Evolutionary conservation across 2,329 filamentous ascomycete species (phyloP).

Genomic region (Sporothrix pseudoabietina): DNA sequence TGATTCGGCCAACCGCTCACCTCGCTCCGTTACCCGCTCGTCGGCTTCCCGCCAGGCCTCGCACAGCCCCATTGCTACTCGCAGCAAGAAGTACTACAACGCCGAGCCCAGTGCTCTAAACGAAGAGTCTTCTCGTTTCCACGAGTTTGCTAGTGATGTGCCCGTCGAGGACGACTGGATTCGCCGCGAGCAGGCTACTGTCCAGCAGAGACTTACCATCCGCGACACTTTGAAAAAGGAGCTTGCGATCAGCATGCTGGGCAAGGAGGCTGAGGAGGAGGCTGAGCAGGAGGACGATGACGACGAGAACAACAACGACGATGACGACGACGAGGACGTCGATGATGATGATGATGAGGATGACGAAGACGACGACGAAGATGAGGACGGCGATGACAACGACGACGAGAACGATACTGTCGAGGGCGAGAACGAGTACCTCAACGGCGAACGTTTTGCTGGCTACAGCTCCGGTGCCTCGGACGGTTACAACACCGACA

Average conservation of each 20-base stretch:
- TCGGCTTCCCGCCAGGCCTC: conserved; percentile 44
- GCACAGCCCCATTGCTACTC: conserved; percentile 44
- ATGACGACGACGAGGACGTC: conserved; percentile 53
- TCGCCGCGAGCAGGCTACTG: conserved; percentile 63
- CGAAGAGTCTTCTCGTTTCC: conserved; percentile 67
- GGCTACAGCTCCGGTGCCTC: conserved; percentile 61
- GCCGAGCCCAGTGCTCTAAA: conserved; percentile 55
- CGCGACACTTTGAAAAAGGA: conserved; percentile 89
- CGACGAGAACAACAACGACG: conserved; percentile 50
- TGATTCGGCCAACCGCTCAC: conserved; percentile 30
- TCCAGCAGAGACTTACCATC: conserved; percentile 73
- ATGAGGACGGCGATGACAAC: conserved; percentile 50
- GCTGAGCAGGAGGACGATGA: conserved; percentile 74
- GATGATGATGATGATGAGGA: conserved; percentile 55
- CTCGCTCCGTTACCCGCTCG: conserved; percentile 34
- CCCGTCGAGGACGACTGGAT: conserved; percentile 91
- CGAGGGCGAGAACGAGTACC: conserved; percentile 55
- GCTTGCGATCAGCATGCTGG: conserved; percentile 80
- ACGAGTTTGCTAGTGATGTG: conserved; percentile 86
- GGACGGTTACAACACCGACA: conserved; percentile 74
- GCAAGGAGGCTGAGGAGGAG: conserved; percentile 89
- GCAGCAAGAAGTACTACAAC: conserved; percentile 53
- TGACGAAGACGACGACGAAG: conserved; percentile 46
- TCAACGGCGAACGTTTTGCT: conserved; percentile 51
- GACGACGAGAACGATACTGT: conserved; percentile 55